phyloP scores from a whole-genome alignment of 164 flowering plant genomes.

The Cinnamomum chago region DNA sequence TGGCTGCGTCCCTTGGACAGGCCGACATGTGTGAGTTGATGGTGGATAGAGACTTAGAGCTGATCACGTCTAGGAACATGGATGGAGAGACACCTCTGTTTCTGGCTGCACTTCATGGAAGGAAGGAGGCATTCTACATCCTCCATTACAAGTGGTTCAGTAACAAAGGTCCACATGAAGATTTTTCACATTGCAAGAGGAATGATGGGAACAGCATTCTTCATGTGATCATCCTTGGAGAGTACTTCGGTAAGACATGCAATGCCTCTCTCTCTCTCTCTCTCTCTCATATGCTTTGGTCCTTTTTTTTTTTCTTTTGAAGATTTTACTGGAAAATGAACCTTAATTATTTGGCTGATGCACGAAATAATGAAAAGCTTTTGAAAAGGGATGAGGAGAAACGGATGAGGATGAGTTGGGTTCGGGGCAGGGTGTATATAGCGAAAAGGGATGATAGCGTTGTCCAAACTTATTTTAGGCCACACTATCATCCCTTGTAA shows the following conservation, averaged over 20 bases:
- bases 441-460: too few relatives aligned
- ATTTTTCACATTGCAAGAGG: slow-evolving; percentile 11
- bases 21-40: slow-evolving; percentile 15
- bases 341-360: too few relatives aligned
- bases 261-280: not conserved
- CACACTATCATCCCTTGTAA: too few relatives aligned
- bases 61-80: slow-evolving; percentile 6
- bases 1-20: slow-evolving; percentile 19
- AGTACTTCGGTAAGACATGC: slow-evolving; percentile 14
- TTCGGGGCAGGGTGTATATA: too few relatives aligned
- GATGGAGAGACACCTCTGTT: slow-evolving; percentile 21
- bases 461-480: too few relatives aligned
- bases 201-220: slow-evolving; percentile 23
- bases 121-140: slow-evolving; percentile 10
- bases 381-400: too few relatives aligned
- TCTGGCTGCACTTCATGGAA: slow-evolving; percentile 20
- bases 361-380: too few relatives aligned
- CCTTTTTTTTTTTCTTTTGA: not conserved
- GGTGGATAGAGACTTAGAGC: not conserved
- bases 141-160: not conserved
- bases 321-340: too few relatives aligned
- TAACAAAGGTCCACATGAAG: not conserved
- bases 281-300: too few relatives aligned
- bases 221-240: slow-evolving; percentile 15
- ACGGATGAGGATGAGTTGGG: too few relatives aligned